phyloP scores from a whole-genome alignment of 2,329 filamentous ascomycete species.

The Aspergillus calidoustus region DNA sequence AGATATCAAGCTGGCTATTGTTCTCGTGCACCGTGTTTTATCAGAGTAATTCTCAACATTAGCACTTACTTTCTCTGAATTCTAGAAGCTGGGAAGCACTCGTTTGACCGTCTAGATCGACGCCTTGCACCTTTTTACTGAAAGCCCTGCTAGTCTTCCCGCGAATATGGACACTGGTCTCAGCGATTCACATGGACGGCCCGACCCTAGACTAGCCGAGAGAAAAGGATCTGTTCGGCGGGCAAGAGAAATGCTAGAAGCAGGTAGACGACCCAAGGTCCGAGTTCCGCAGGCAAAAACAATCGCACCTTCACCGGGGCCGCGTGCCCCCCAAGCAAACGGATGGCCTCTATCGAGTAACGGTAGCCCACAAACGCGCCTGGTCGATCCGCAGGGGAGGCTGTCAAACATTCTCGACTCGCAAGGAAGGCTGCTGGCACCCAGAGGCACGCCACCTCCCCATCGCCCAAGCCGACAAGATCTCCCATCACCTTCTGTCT shows the following conservation, averaged over 20 bases:
- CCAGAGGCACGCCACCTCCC: conserved; percentile 47
- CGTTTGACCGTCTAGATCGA: neutral
- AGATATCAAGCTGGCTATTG: conserved; percentile 19
- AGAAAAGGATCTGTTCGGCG: conserved; percentile 42
- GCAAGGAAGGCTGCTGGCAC: conserved; percentile 32
- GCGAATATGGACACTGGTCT: neutral
- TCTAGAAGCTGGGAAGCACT: neutral
- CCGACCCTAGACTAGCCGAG: conserved; percentile 20
- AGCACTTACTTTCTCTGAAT: neutral
- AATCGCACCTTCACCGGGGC: conserved; percentile 23
- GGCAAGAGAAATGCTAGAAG: conserved; percentile 40
- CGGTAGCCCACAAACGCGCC: conserved; percentile 29
- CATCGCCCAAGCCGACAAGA: conserved; percentile 48
- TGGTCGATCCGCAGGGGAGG: conserved; percentile 31
- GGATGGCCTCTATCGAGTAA: conserved; percentile 54
- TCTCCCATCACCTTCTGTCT: conserved; percentile 44
- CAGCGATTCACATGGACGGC: conserved; percentile 12
- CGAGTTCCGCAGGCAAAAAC: conserved; percentile 14
- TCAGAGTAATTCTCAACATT: neutral
- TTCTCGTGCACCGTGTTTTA: neutral
- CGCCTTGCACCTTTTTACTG: neutral
- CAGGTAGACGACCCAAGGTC: conserved; percentile 33
- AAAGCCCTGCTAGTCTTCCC: neutral
- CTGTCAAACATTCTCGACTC: conserved; percentile 12
- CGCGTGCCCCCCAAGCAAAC: conserved; percentile 40